Percentiles rank a stretch among this genome's conserved stretches.
Evolutionary conservation across 1,284 basidiomycete species (phyloP).

Genomic region (Malassezia obtusa): DNA sequence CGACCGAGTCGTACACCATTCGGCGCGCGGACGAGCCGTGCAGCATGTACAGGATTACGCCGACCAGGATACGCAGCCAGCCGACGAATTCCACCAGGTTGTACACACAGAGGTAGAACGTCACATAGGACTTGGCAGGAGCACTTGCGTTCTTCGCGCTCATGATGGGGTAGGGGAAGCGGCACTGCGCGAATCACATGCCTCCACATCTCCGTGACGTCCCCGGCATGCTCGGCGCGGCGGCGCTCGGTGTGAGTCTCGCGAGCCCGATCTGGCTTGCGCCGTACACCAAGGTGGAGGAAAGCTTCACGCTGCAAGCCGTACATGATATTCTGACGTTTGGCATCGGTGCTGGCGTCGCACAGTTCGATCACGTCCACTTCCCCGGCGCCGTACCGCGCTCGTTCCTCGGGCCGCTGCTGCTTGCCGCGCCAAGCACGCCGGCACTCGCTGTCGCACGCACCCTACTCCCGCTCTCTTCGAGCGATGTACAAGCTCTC

Average conservation of each 20-base stretch:
- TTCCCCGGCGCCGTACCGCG: constrained; percentile 85
- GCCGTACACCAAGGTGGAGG: constrained; percentile 93
- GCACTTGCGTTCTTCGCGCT: neutral
- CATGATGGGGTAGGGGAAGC: neutral
- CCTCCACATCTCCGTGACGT: constrained; percentile 4
- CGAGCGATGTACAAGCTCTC: constrained; percentile 57
- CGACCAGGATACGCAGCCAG: constrained; percentile 13
- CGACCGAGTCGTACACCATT: constrained; percentile 2
- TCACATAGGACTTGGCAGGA: neutral
- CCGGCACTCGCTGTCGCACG: constrained; percentile 44
- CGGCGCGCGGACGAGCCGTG: constrained; percentile 1
- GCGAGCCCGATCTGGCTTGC: constrained; percentile 22
- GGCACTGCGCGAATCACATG: neutral
- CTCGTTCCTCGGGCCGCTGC: constrained; percentile 64
- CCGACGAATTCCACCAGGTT: constrained; percentile 12
- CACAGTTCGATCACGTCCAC: constrained; percentile 74
- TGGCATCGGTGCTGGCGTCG: constrained; percentile 51
- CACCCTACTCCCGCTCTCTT: constrained; percentile 51
- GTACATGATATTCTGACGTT: constrained; percentile 76
- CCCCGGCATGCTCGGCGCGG: neutral
- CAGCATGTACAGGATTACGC: constrained; percentile 4
- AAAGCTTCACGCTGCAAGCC: constrained; percentile 89
- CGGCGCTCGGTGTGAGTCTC: neutral
- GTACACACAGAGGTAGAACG: constrained; percentile 9
- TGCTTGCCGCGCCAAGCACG: constrained; percentile 34